Evolutionary conservation across 192 early-diverging fungal species (phyloP).

Genomic region (Entophlyctis helioformis): DNA sequence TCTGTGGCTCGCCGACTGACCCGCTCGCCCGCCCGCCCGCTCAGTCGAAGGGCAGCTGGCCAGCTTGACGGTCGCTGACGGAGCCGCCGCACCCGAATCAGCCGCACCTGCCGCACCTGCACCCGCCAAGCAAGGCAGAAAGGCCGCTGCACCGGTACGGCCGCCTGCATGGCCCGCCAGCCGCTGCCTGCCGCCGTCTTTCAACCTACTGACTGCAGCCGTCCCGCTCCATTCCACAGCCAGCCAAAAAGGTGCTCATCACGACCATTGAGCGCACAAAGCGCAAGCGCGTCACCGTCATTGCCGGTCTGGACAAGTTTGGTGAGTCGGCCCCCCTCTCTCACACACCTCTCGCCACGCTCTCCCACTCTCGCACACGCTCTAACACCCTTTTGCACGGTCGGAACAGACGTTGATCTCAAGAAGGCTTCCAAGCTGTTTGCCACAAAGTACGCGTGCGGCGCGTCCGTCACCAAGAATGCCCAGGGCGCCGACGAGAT

Average conservation of each 20-base stretch:
- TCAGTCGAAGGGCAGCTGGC: neutral
- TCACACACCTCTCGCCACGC: neutral
- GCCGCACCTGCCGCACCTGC: neutral
- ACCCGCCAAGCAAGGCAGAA: constrained; percentile 2
- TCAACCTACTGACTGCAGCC: neutral
- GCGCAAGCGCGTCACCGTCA: constrained; percentile 79
- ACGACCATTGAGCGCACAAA: constrained; percentile 85
- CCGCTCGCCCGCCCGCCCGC: neutral
- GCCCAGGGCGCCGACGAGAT: constrained; percentile 89
- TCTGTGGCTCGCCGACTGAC: too few relatives aligned
- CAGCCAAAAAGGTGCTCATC: constrained; percentile 50
- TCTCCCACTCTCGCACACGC: neutral
- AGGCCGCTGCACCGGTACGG: neutral
- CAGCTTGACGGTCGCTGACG: neutral
- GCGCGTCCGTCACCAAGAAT: constrained; percentile 83
- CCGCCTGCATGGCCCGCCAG: neutral
- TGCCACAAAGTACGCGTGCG: constrained; percentile 91
- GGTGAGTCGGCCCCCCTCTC: constrained; percentile 31
- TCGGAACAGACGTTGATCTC: constrained; percentile 67
- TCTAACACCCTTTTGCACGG: neutral
- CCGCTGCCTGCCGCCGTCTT: neutral
- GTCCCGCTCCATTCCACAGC: neutral
- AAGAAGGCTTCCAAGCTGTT: constrained; percentile 96
- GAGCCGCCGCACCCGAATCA: neutral
- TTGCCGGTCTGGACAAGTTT: constrained; percentile 81